A percentile compares a stretch with the other conserved stretches of the same genome.
phyloP scores from a whole-genome alignment of 176 grass and related monocot genomes.

The Rhynchospora pubera region DNA sequence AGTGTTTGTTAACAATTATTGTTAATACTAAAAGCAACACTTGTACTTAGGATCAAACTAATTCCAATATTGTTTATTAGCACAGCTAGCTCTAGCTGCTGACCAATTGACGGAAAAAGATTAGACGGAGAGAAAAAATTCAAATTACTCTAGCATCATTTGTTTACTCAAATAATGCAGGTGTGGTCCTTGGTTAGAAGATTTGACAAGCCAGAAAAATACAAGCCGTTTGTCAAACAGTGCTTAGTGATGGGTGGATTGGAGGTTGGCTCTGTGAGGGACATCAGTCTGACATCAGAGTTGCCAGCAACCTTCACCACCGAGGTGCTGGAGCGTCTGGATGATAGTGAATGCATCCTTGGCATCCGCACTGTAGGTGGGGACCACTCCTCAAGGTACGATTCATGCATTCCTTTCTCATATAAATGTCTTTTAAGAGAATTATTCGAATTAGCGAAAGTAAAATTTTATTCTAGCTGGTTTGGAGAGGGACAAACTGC shows the following conservation, averaged over 20 bases:
- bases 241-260: conserved; percentile 62
- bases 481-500: not conserved
- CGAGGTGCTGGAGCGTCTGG: conserved; percentile 63
- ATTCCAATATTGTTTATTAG: not conserved
- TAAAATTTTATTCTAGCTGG: not conserved
- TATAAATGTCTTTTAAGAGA: not conserved
- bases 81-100: not conserved
- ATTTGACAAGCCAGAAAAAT: conserved; percentile 82
- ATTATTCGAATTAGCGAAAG: not conserved
- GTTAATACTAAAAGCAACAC: not conserved
- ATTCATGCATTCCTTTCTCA: not conserved
- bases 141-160: no score
- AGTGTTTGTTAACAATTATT: no score
- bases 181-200: conserved; percentile 83
- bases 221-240: conserved; percentile 79
- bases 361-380: conserved; percentile 74
- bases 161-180: conserved; percentile 28
- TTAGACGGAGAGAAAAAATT: not conserved
- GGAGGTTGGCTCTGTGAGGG: conserved; percentile 64
- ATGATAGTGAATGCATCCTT: conserved; percentile 69
- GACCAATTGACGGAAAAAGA: not conserved
- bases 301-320: conserved; percentile 78
- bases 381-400: conserved; percentile 71
- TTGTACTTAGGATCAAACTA: no score
- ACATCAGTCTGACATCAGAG: no score